These are phyloP conservation scores for Crithidia acanthocephali DNA, from an alignment of 208 protist species.

Conservation along the genomic window DNA sequence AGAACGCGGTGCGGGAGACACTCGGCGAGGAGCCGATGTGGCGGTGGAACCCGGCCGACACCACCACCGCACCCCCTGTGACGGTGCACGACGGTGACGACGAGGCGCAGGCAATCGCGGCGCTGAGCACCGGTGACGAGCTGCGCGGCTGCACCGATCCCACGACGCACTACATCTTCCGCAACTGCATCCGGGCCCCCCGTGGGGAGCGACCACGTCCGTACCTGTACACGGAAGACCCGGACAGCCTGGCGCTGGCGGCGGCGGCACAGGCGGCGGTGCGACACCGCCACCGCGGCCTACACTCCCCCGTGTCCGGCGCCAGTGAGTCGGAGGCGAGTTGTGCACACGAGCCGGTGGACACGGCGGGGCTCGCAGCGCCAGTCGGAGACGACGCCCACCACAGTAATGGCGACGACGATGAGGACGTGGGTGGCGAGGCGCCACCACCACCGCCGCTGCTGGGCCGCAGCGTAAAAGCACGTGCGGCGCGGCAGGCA, in stretches of 20 bases:
- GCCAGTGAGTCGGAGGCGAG: constrained; percentile 1
- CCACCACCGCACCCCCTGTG: neutral
- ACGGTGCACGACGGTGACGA: constrained; percentile 13
- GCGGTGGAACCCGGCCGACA: neutral
- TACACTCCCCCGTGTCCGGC: neutral
- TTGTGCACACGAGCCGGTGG: neutral
- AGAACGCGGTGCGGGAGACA: constrained; percentile 31
- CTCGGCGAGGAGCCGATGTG: constrained; percentile 32
- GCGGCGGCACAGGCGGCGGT: constrained; percentile 15
- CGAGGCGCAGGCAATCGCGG: constrained; percentile 1
- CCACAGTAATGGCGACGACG: no score
- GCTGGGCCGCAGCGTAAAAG: neutral
- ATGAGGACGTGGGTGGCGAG: neutral
- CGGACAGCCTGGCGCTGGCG: constrained; percentile 3
- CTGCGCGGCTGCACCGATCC: constrained; percentile 14
- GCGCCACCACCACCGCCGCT: neutral
- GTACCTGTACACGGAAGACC: constrained; percentile 10
- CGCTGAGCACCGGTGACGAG: constrained; percentile 19
- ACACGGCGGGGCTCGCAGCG: neutral
- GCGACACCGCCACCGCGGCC: constrained; percentile 3
- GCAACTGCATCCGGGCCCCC: constrained; percentile 36
- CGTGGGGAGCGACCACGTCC: constrained; percentile 13
- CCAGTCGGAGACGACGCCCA: neutral
- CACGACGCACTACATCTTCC: constrained; percentile 33
- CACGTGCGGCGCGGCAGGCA: neutral